phyloP scores from a whole-genome alignment of 208 protist genomes.

The Trichomonas gallinae region DNA sequence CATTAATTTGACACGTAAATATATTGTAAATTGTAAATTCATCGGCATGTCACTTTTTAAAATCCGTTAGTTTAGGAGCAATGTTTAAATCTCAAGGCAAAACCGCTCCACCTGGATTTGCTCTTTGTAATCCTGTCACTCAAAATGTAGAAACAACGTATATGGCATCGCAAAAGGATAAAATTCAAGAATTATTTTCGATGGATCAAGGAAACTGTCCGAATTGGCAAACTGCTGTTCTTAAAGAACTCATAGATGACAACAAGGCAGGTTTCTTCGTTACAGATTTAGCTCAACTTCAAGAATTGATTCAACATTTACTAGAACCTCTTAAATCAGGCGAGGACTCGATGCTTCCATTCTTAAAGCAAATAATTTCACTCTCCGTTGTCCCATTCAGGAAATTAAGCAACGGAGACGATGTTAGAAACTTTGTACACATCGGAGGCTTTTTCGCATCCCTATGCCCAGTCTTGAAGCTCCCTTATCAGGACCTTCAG shows the following conservation, averaged over 20 bases:
- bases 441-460: background rate
- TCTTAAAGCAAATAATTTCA: slow-evolving; percentile 3
- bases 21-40: too few species aligned
- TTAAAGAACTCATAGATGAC: background rate
- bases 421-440: background rate
- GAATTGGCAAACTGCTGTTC: background rate
- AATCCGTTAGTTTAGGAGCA: background rate
- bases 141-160: background rate
- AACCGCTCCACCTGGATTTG: background rate
- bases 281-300: background rate
- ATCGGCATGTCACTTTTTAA: too few species aligned
- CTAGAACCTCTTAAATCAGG: background rate
- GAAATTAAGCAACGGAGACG: slow-evolving; percentile 19
- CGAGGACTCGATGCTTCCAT: background rate
- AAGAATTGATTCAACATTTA: background rate
- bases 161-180: background rate
- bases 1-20: too few species aligned
- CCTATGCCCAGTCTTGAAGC: background rate
- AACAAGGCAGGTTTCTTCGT: slow-evolving; percentile 13
- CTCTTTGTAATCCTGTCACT: background rate
- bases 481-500: background rate
- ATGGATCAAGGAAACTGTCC: background rate
- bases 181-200: background rate
- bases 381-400: background rate
- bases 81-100: background rate